Percentiles rank a stretch among this genome's conserved stretches.
These are phyloP conservation scores for Fraxinus ornus DNA, from an alignment of 305 asterid genomes.

Conservation along the genomic window DNA sequence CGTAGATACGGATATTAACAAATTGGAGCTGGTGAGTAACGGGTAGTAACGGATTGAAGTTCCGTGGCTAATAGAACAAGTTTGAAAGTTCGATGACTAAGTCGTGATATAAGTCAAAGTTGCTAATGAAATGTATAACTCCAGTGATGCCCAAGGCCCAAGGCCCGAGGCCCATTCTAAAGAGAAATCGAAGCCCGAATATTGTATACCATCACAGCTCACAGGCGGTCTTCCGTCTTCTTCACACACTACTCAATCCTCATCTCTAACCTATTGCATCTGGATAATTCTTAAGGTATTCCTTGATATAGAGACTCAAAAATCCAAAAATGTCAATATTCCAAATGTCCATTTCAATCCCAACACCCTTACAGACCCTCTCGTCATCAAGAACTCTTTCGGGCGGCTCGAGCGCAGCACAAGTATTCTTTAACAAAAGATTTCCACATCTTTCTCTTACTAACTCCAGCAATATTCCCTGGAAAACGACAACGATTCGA, in stretches of 20 bases:
- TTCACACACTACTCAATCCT: not conserved
- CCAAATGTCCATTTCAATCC: slow-evolving; percentile 34
- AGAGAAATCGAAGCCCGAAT: not conserved
- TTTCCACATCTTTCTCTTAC: slow-evolving; percentile 44
- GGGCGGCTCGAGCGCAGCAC: slow-evolving; percentile 26
- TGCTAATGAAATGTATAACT: not conserved
- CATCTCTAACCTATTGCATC: slow-evolving; percentile 13
- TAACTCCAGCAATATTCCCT: slow-evolving; percentile 24
- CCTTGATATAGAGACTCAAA: not conserved
- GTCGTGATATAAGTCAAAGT: no score
- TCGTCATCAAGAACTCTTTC: slow-evolving; percentile 45
- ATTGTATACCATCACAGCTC: not conserved
- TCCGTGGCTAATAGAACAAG: no score
- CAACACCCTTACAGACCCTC: slow-evolving; percentile 32
- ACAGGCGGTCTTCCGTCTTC: not conserved
- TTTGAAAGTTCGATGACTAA: no score
- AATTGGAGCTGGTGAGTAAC: no score
- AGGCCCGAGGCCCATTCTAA: not conserved
- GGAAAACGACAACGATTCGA: slow-evolving; percentile 46
- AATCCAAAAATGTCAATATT: slow-evolving; percentile 33
- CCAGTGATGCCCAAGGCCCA: not conserved
- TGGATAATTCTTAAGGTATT: not conserved
- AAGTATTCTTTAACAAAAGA: slow-evolving; percentile 35
- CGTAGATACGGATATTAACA: no score
- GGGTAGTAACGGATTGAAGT: no score